phyloP scores from a whole-genome alignment of 805 yeast genomes.

The Sugiyamaella valdiviana region DNA sequence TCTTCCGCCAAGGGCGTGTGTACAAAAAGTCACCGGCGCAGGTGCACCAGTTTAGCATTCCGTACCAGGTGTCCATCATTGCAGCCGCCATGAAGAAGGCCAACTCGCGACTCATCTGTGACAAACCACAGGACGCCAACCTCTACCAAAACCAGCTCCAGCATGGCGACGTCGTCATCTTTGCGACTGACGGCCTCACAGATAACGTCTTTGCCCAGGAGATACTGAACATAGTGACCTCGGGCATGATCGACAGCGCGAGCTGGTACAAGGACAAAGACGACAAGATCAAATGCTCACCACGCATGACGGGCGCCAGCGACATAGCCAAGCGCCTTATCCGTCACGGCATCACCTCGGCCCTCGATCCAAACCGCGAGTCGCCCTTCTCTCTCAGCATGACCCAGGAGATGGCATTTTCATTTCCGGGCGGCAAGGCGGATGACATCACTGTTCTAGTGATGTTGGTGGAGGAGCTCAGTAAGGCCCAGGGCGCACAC shows the following conservation, averaged over 20 bases:
- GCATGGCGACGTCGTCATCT: conserved; percentile 67
- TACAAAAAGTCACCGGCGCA: conserved; percentile 67
- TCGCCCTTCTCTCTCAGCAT: conserved; percentile 83
- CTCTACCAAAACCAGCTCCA: conserved; percentile 57
- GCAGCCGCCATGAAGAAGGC: conserved; percentile 44
- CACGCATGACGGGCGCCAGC: conserved; percentile 31
- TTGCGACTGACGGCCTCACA: conserved; percentile 91
- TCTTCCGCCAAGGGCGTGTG: conserved; percentile 61
- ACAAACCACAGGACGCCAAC: conserved; percentile 65
- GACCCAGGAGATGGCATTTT: conserved; percentile 56
- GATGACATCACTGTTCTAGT: conserved; percentile 87
- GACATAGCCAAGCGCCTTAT: conserved; percentile 53
- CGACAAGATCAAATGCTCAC: conserved; percentile 21
- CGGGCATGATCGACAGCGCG: conserved; percentile 37
- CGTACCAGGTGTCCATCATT: conserved; percentile 80
- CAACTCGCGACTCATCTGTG: conserved; percentile 28
- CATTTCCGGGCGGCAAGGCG: conserved; percentile 85
- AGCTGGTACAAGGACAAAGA: conserved; percentile 29
- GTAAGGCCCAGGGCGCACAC: background rate
- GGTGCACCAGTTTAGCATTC: conserved; percentile 85
- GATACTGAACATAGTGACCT: conserved; percentile 60
- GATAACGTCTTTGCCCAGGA: conserved; percentile 76
- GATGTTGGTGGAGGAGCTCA: conserved; percentile 46
- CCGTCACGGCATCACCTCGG: conserved; percentile 55
- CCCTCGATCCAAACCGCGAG: conserved; percentile 67